Evolutionary conservation across 148 eudicot species (phyloP).

Genomic region (Camellia sinensis): DNA sequence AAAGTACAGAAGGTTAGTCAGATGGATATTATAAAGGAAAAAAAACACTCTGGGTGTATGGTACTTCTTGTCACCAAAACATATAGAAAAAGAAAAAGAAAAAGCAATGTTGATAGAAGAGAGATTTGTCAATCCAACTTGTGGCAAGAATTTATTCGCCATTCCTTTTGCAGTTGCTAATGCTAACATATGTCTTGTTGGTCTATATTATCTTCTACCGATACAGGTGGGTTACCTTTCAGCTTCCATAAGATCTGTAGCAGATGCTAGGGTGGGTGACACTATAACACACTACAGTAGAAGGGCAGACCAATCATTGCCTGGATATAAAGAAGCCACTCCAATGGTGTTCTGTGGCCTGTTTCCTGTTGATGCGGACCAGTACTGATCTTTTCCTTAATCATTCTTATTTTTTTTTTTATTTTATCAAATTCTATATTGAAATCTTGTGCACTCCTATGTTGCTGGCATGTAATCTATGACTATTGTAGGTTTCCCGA

Average conservation of each 20-base stretch:
- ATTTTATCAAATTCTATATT: not conserved
- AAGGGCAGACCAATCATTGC: constrained; percentile 70
- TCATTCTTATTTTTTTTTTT: not conserved
- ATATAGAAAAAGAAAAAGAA: not conserved
- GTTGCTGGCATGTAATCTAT: not conserved
- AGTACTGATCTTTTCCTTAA: constrained; percentile 41
- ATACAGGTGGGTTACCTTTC: constrained; percentile 93
- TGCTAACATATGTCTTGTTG: constrained; percentile 10
- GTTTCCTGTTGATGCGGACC: constrained; percentile 95
- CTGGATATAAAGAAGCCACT: constrained; percentile 91
- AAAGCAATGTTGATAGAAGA: not conserved
- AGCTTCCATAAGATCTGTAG: constrained; percentile 95
- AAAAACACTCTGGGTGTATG: not conserved
- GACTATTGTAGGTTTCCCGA: constrained; percentile 68
- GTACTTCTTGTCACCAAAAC: not conserved
- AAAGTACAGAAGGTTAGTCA: not conserved
- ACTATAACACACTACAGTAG: constrained; percentile 74
- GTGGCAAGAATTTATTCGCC: not conserved
- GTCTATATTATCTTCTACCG: not conserved
- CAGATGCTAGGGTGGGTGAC: constrained; percentile 99
- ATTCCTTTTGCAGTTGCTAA: constrained; percentile 4
- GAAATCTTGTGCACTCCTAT: not conserved
- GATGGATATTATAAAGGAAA: not conserved
- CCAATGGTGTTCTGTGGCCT: constrained; percentile 99
- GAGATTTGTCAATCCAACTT: not conserved